These are phyloP conservation scores for Actinomortierella wolfii DNA, from an alignment of 371 early-diverging fungal species.

Conservation along the genomic window DNA sequence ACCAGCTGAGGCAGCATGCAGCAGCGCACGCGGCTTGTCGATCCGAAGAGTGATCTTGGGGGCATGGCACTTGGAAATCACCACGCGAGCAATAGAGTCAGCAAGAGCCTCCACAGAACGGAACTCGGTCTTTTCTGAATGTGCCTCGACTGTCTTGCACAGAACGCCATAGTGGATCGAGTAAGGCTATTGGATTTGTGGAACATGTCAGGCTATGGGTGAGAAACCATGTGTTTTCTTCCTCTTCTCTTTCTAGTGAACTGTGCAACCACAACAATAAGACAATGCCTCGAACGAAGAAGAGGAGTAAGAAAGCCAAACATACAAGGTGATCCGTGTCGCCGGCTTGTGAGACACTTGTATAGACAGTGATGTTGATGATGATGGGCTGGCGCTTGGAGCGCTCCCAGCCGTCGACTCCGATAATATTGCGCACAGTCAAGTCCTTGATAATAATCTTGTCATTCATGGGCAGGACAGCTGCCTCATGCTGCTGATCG, in stretches of 20 bases:
- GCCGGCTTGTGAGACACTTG: constrained; percentile 80
- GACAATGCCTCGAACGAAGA: too few relatives aligned
- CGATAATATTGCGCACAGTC: constrained; percentile 82
- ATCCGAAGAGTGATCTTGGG: constrained; percentile 73
- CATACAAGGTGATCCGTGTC: constrained; percentile 69
- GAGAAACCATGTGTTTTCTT: too few relatives aligned
- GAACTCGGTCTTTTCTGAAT: constrained; percentile 74
- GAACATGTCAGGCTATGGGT: too few relatives aligned
- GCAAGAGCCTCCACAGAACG: constrained; percentile 77
- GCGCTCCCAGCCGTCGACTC: constrained; percentile 95
- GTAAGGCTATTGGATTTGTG: constrained; percentile 46
- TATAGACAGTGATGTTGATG: constrained; percentile 74
- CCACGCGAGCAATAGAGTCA: constrained; percentile 64
- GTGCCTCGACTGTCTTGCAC: constrained; percentile 74
- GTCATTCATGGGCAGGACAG: constrained; percentile 55
- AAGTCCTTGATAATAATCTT: constrained; percentile 83
- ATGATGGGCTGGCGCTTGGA: constrained; percentile 85
- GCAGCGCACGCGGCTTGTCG: constrained; percentile 90
- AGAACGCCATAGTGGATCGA: constrained; percentile 88
- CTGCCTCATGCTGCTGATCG: constrained; percentile 13
- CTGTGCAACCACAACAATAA: too few relatives aligned
- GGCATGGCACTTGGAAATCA: constrained; percentile 63
- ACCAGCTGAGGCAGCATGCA: constrained; percentile 89
- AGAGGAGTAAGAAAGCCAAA: too few relatives aligned
- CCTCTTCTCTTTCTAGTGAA: too few relatives aligned